A percentile compares a stretch with the other conserved stretches of the same genome.
Evolutionary conservation across 169 alveolate species (phyloP).

Genomic region (Plasmodium cynomolgi): DNA sequence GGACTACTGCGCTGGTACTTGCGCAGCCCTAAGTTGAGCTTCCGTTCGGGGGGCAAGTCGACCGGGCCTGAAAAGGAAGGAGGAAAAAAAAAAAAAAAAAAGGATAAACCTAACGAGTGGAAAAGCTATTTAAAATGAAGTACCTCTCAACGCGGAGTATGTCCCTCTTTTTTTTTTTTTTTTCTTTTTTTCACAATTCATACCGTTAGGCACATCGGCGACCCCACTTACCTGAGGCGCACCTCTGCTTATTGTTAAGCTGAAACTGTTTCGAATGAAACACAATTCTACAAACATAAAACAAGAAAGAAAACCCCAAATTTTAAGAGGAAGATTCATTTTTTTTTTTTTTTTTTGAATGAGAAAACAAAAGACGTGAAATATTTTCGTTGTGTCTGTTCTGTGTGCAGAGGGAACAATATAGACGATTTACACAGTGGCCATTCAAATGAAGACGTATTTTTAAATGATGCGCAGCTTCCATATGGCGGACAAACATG

Average conservation of each 20-base stretch:
- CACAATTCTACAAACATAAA: conserved; percentile 15
- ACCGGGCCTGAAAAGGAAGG: conserved; percentile 33
- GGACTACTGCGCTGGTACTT: conserved; percentile 2
- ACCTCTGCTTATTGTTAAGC: background rate
- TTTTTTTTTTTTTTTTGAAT: conserved; percentile 11
- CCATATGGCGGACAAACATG: background rate
- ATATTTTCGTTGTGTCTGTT: background rate
- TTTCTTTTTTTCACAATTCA: conserved; percentile 13
- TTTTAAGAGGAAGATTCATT: conserved; percentile 42
- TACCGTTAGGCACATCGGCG: conserved; percentile 40
- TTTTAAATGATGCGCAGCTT: background rate
- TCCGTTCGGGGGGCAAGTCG: conserved; percentile 30
- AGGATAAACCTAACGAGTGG: background rate
- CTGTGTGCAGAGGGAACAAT: conserved; percentile 2
- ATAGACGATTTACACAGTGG: background rate
- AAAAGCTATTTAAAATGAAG: background rate
- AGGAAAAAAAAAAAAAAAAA: background rate
- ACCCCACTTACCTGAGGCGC: background rate
- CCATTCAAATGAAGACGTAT: background rate
- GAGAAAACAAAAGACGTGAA: background rate
- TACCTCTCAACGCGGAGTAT: background rate
- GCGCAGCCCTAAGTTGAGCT: conserved; percentile 53
- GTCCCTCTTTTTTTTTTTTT: background rate
- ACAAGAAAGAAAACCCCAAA: conserved; percentile 5
- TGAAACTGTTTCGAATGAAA: conserved; percentile 1